A percentile compares a stretch with the other conserved stretches of the same genome.
These are phyloP conservation scores for Lactarius trivialis DNA, from an alignment of 768 basidiomycete genomes.

Conservation along the genomic window DNA sequence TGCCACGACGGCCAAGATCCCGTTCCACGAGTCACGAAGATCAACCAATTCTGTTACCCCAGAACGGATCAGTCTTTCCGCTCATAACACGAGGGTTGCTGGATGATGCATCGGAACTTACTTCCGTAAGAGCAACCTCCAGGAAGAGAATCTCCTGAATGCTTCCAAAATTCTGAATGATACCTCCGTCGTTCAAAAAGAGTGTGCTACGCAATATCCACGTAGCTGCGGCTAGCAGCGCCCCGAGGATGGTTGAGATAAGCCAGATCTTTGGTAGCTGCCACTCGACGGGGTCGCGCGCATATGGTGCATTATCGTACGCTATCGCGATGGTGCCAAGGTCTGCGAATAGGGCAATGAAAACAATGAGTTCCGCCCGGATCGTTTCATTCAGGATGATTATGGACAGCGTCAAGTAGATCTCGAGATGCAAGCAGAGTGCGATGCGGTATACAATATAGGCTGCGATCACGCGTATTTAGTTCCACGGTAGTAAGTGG, in stretches of 20 bases:
- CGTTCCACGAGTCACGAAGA: slow-evolving; percentile 32
- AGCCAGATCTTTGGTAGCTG: slow-evolving; percentile 45
- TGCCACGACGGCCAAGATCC: slow-evolving; percentile 36
- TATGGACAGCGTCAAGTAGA: slow-evolving; percentile 40
- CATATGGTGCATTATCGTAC: slow-evolving; percentile 38
- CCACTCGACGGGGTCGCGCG: slow-evolving; percentile 41
- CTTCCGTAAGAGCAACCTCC: slow-evolving; percentile 43
- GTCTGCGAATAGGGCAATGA: slow-evolving; percentile 40
- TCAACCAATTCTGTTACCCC: slow-evolving; percentile 24
- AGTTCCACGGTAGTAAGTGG: neutral
- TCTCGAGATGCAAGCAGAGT: slow-evolving; percentile 42
- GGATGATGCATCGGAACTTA: slow-evolving; percentile 6
- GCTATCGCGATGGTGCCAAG: slow-evolving; percentile 46
- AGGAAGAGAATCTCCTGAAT: slow-evolving; percentile 44
- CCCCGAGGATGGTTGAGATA: slow-evolving; percentile 37
- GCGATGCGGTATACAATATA: slow-evolving; percentile 46
- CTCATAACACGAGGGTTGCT: neutral
- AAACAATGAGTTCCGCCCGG: slow-evolving; percentile 41
- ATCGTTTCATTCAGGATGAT: slow-evolving; percentile 43
- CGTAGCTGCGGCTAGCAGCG: slow-evolving; percentile 32
- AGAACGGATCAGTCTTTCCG: neutral
- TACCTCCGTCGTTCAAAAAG: slow-evolving; percentile 34
- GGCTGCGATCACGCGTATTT: slow-evolving; percentile 34
- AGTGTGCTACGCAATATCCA: slow-evolving; percentile 42
- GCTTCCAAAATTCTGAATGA: slow-evolving; percentile 40